phyloP scores from a whole-genome alignment of 2,329 filamentous ascomycete genomes.

The Clonostachys byssicola region DNA sequence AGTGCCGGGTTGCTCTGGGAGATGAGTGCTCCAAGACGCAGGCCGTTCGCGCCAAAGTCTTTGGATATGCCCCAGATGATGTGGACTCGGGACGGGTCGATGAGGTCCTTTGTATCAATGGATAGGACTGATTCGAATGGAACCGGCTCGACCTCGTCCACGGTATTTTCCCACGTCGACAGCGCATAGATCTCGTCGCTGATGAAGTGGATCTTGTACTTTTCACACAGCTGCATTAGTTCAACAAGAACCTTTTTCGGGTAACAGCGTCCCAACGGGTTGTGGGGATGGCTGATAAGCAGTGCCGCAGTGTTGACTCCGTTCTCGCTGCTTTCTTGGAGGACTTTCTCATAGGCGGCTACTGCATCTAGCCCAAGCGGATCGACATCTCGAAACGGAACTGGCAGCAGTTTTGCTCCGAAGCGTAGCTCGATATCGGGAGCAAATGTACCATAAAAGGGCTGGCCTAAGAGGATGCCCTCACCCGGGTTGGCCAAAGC shows the following conservation, averaged over 20 bases:
- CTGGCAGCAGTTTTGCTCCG: conserved; percentile 32
- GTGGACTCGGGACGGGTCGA: conserved; percentile 45
- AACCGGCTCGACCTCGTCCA: conserved; percentile 10
- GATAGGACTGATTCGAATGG: conserved; percentile 41
- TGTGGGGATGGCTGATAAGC: conserved; percentile 46
- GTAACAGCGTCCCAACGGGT: conserved; percentile 46
- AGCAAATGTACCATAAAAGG: conserved; percentile 42
- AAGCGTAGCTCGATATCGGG: conserved; percentile 37
- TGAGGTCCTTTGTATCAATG: conserved; percentile 33
- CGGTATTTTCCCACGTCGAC: conserved; percentile 39
- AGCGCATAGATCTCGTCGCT: conserved; percentile 46
- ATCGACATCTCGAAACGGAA: conserved; percentile 36
- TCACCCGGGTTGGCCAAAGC: conserved; percentile 32
- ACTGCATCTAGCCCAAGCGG: conserved; percentile 39
- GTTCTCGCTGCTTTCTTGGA: conserved; percentile 25
- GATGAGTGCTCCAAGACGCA: conserved; percentile 46
- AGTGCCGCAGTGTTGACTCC: conserved; percentile 36
- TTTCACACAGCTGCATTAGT: conserved; percentile 39
- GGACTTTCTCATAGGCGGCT: conserved; percentile 33
- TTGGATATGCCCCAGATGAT: conserved; percentile 41
- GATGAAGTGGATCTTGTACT: conserved; percentile 46
- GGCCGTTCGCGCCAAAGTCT: conserved; percentile 53
- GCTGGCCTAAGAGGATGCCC: conserved; percentile 31
- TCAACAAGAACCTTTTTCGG: conserved; percentile 27
- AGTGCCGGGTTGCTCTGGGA: conserved; percentile 37